phyloP scores from a whole-genome alignment of 2,329 filamentous ascomycete genomes.

The Neonectria hederae region DNA sequence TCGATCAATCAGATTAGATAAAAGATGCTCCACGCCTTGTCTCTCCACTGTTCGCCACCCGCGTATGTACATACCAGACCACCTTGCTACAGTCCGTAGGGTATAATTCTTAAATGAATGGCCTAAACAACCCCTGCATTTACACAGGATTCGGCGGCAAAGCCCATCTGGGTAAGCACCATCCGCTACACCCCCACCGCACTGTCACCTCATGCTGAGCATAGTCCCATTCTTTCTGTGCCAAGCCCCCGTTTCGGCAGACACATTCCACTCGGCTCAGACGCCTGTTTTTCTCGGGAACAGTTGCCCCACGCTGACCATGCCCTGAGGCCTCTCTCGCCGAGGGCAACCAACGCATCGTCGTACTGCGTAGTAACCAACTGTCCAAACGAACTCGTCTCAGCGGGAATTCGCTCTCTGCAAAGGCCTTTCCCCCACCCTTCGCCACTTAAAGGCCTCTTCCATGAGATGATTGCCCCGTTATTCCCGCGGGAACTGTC shows the following conservation, averaged over 20 bases:
- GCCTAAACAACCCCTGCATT: too few relatives aligned
- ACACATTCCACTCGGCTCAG: background rate
- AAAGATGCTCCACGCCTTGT: constrained; percentile 11
- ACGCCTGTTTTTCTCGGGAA: background rate
- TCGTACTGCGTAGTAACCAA: background rate
- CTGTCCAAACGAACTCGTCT: background rate
- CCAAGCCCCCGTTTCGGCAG: background rate
- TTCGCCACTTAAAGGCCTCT: background rate
- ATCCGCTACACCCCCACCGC: background rate
- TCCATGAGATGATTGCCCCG: background rate
- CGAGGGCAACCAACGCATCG: background rate
- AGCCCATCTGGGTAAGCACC: background rate
- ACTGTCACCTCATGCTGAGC: background rate
- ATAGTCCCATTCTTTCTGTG: background rate
- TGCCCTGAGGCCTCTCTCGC: too few relatives aligned
- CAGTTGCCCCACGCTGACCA: background rate
- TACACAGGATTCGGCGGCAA: background rate
- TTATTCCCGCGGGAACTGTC: background rate
- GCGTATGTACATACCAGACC: too few relatives aligned
- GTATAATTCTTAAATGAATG: too few relatives aligned
- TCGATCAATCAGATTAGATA: constrained; percentile 38
- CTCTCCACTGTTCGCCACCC: too few relatives aligned
- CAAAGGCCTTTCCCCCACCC: background rate
- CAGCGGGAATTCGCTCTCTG: background rate
- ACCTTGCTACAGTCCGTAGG: too few relatives aligned